Evolutionary conservation across 2,329 filamentous ascomycete genomes (phyloP).

Genomic region (Ophiostoma australiae): DNA sequence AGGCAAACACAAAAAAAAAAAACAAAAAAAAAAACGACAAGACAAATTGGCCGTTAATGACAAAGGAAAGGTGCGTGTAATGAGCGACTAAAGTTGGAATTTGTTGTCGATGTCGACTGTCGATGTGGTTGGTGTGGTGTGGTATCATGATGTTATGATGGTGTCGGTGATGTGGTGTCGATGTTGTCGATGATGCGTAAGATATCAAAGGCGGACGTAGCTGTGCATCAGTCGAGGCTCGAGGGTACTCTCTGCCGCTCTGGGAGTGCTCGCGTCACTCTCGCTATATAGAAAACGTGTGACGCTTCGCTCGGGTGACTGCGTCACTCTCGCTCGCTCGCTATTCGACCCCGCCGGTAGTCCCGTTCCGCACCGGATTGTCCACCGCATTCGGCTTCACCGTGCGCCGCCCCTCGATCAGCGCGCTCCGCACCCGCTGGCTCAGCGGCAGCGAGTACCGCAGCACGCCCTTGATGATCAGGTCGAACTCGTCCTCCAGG

Average conservation of each 20-base stretch:
- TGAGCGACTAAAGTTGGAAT: constrained; percentile 23
- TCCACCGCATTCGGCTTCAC: constrained; percentile 61
- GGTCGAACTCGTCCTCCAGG: constrained; percentile 83
- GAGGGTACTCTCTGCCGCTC: too few species aligned
- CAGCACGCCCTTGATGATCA: constrained; percentile 85
- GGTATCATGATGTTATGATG: neutral
- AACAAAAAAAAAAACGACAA: neutral
- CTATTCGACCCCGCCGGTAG: constrained; percentile 25
- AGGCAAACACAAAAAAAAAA: neutral
- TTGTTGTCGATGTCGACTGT: neutral
- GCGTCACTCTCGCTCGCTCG: neutral
- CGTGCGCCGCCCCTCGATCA: constrained; percentile 54
- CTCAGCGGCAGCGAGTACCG: constrained; percentile 69
- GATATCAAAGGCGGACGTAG: too few species aligned
- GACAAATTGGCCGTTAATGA: constrained; percentile 5
- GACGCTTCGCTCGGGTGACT: too few species aligned
- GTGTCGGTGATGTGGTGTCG: neutral
- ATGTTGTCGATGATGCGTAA: too few species aligned
- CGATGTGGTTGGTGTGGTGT: neutral
- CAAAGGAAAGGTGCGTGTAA: constrained; percentile 18
- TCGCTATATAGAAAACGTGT: too few species aligned
- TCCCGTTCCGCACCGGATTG: constrained; percentile 44
- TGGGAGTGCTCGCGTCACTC: neutral
- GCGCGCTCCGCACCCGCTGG: constrained; percentile 54
- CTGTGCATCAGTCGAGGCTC: too few species aligned